Evolutionary conservation across 2,329 filamentous ascomycete genomes (phyloP), one percentile per base, ranked within the genome.

Genomic region (Dothidotthia symphoricarpi): DNA sequence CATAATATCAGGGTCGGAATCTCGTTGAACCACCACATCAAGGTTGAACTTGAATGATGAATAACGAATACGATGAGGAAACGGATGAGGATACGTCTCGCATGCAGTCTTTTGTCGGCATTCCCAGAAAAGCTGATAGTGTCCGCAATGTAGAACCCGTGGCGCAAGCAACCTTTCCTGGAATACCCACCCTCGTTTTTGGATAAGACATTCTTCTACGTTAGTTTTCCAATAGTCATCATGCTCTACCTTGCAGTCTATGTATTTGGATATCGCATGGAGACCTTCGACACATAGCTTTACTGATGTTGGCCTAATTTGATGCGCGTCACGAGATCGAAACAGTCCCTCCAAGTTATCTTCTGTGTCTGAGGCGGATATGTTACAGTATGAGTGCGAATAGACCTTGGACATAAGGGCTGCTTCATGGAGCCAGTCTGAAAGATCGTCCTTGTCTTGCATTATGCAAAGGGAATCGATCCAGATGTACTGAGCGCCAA

Each of bases 101-200:
- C 36, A 42, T 9, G 36, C 38, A 7, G 11, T 16, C 12, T 19
- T 22, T 19, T 36, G 22, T 11, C 28, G 19, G n/a, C 53, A 57
- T 27, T 57, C 54, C 50, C 48, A 55, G 22, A 52, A 46, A n/a
- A 55, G 29, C 22, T 55, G n/a, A n/a, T n/a, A 9, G 2, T 31
- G 19, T 7, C 45, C 30, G 22, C 48, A 54, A 29, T 58, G 34
- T 2, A 55, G 31, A 16, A 50, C 13, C 4, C 55, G 43, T 1
- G 47, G 48, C 7, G 52, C 36, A 16, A 57, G 39, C 7, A 50
- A 16, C 6, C 44, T 41, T 28, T 56, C 51, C 32, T 49, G 42
- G 11, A 45, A 30, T 10, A 53, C 36, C 40, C 47, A 50, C 3
- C 37, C 42, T 16, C 44, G 34, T 7, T 27, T 36, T 3, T 40